Evolutionary conservation across 495 filamentous ascomycete species (phyloP), one percentile per base, ranked within the genome.

Genomic region (Aspergillus haitiensis): DNA sequence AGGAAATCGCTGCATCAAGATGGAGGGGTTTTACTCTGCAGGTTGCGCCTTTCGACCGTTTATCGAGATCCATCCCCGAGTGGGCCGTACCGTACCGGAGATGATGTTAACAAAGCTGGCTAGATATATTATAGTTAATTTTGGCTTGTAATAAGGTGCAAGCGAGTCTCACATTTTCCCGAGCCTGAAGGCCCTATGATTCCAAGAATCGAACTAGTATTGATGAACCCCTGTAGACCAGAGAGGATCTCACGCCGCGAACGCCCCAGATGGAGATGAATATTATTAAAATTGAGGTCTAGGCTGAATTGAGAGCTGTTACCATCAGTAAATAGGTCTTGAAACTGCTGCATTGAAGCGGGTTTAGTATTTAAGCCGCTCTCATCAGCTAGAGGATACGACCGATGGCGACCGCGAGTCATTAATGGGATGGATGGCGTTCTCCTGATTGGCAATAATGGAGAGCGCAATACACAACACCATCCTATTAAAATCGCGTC

Each of bases 101-200:
- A 55, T 13, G 27, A 55, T 31, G 42, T 40, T 39, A 15, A 40
- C 52, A n/a, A 55, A 42, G 36, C 13, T 55, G 8, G 52, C 52
- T 55, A 21, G 8, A 35, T 33, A 27, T 8, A 13, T 18, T 7
- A 40, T n/a, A n/a, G n/a, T n/a, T n/a, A 40, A 40, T 9, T 40
- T 40, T 13, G 13, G 37, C 2, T 1, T 40, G 9, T 13, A 8
- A 40, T 8, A 13, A 13, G 37, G 37, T 40, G 37, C 37, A 40
- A 1, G 33, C 7, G 33, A 40, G 18, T 21, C 52, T 40, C 18
- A 55, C 52, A 16, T 35, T 55, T 55, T 3, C 52, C 52, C 36
- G 52, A 55, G 4, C 52, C 52, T 7, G 52, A 55, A 18, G 52
- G 13, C n/a, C 52, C 52, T 12, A 55, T 40, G 34, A 55, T 42